Percentiles rank a stretch among this genome's conserved stretches.
Conservation (phyloP, 108 stramenopile genomes). For the Cyclostephanos invisitatus region DNA sequence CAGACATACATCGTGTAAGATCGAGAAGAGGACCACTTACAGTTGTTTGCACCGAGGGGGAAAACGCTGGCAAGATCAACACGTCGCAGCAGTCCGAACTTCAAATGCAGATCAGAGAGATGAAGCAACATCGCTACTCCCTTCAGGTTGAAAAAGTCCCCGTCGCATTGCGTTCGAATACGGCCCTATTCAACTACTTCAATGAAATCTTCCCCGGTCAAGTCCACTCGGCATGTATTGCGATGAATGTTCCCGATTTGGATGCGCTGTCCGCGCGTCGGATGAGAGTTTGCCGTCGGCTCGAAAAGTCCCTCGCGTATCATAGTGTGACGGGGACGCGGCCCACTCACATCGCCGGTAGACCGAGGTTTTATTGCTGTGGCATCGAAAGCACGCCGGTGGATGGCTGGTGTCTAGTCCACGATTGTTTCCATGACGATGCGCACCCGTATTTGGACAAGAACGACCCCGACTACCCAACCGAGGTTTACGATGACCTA, state of each 20-base stretch:
- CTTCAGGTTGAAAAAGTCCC: conserved; percentile 88
- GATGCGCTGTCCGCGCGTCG: conserved; percentile 64
- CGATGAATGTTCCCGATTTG: conserved; percentile 83
- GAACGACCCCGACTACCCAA: conserved; percentile 11
- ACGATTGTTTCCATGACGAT: conserved; percentile 33
- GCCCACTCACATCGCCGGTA: conserved; percentile 80
- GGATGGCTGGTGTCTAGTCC: conserved; percentile 33
- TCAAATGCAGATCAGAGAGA: conserved; percentile 12
- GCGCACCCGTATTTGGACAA: conserved; percentile 4
- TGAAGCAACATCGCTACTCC: conserved; percentile 73
- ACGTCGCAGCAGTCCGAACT: not conserved
- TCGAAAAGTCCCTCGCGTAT: conserved; percentile 84
- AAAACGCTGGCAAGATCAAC: conserved; percentile 4
- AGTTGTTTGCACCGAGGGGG: conserved; percentile 32
- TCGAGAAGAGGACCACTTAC: conserved; percentile 26
- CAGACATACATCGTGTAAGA: conserved; percentile 23
- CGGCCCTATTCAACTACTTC: conserved; percentile 84
- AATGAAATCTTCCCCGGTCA: conserved; percentile 84
- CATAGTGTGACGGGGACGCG: conserved; percentile 70
- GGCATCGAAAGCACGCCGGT: conserved; percentile 78
- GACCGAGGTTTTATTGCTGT: conserved; percentile 61
- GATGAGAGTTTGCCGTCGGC: conserved; percentile 61
- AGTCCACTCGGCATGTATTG: conserved; percentile 73
- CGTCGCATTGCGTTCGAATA: conserved; percentile 71
- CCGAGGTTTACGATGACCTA: conserved; percentile 36